These are phyloP conservation scores for Picocystis salinarum DNA, from an alignment of 139 green algal genomes.

Conservation along the genomic window DNA sequence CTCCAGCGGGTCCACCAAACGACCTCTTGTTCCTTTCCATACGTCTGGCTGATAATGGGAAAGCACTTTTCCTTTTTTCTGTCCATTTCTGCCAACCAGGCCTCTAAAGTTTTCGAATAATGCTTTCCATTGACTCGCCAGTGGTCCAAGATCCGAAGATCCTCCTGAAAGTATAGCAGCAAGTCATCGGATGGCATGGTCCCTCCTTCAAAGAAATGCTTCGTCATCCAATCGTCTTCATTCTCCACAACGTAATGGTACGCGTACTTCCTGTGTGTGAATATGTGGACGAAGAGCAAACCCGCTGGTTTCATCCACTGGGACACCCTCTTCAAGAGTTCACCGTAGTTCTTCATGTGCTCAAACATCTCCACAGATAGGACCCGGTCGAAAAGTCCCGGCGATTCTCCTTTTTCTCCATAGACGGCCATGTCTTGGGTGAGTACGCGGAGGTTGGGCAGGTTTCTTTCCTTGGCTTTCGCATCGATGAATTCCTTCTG, in stretches of 20 bases:
- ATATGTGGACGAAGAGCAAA: slow-evolving; percentile 84
- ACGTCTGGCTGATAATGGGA: slow-evolving; percentile 28
- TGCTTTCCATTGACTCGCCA: slow-evolving; percentile 76
- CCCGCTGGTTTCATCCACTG: slow-evolving; percentile 59
- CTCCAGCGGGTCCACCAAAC: slow-evolving; percentile 57
- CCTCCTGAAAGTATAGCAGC: slow-evolving; percentile 69
- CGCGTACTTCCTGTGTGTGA: slow-evolving; percentile 49
- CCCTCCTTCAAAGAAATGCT: slow-evolving; percentile 85
- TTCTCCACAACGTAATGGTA: slow-evolving; percentile 77
- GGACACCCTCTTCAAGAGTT: slow-evolving; percentile 40
- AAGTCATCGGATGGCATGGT: slow-evolving; percentile 82
- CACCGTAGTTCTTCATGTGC: slow-evolving; percentile 67
- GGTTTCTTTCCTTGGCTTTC: slow-evolving; percentile 24
- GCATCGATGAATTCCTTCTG: slow-evolving; percentile 59
- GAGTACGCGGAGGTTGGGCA: slow-evolving; percentile 70
- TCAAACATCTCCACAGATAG: slow-evolving; percentile 97
- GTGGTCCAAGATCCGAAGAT: slow-evolving; percentile 38
- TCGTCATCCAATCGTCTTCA: slow-evolving; percentile 82
- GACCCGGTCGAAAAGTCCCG: slow-evolving; percentile 54
- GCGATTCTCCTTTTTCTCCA: slow-evolving; percentile 7
- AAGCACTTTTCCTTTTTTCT: slow-evolving; percentile 12
- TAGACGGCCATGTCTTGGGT: slow-evolving; percentile 61
- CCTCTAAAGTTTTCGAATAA: slow-evolving; percentile 68
- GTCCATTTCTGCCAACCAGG: slow-evolving; percentile 50
- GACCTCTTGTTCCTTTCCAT: slow-evolving; percentile 29